phyloP scores from a whole-genome alignment of 495 filamentous ascomycete genomes.

The Penicillium ochrochloron region DNA sequence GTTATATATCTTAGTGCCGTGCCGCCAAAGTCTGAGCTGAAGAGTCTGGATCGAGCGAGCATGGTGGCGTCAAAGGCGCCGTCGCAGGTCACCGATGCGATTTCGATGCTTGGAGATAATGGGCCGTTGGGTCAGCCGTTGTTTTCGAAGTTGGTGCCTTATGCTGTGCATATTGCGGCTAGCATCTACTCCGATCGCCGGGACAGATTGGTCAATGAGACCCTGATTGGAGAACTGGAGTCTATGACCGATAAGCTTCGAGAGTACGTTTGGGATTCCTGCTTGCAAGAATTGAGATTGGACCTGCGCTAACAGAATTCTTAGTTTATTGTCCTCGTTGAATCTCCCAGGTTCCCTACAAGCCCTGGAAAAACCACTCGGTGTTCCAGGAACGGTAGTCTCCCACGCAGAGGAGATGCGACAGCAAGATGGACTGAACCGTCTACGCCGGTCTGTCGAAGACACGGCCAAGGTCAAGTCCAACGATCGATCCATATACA shows the following conservation, averaged over 20 bases:
- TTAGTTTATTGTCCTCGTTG: conserved; percentile 70
- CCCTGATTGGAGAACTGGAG: conserved; percentile 84
- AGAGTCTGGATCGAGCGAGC: conserved; percentile 79
- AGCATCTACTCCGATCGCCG: conserved; percentile 93
- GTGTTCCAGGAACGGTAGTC: conserved; percentile 80
- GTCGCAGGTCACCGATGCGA: conserved; percentile 79
- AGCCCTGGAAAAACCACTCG: conserved; percentile 92
- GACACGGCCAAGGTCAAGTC: conserved; percentile 86
- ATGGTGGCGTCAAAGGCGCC: conserved; percentile 86
- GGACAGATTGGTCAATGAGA: conserved; percentile 84
- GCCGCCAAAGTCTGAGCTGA: conserved; percentile 86
- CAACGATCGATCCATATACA: conserved; percentile 73
- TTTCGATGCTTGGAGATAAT: conserved; percentile 77
- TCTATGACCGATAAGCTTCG: conserved; percentile 78
- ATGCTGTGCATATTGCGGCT: conserved; percentile 91
- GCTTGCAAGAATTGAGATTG: neutral
- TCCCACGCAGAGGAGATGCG: conserved; percentile 94
- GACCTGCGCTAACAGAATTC: conserved; percentile 16
- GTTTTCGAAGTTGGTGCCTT: conserved; percentile 91
- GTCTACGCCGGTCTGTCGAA: conserved; percentile 74
- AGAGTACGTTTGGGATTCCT: conserved; percentile 51
- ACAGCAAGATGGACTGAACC: conserved; percentile 84
- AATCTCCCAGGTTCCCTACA: conserved; percentile 94
- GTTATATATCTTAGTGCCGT: conserved; percentile 86
- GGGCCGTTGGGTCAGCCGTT: conserved; percentile 80